A percentile compares a stretch with the other conserved stretches of the same genome.
phyloP scores from a whole-genome alignment of 805 yeast genomes.

The Scheffersomyces stipitis region DNA sequence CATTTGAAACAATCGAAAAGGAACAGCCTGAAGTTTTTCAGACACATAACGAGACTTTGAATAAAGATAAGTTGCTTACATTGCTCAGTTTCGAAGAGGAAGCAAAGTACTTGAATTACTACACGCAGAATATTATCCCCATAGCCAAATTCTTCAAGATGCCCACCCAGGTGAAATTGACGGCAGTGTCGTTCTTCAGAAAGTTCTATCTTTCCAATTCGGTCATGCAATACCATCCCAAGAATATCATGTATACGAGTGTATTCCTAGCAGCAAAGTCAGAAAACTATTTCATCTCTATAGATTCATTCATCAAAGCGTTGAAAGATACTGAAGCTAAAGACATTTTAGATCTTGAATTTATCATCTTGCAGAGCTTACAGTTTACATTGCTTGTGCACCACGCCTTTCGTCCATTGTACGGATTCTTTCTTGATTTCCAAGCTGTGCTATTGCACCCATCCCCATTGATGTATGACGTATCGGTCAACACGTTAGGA shows the following conservation, averaged over 20 bases:
- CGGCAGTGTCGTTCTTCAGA: conserved; percentile 80
- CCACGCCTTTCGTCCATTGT: conserved; percentile 86
- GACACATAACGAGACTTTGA: conserved; percentile 26
- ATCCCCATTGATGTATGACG: conserved; percentile 44
- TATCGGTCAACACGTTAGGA: conserved; percentile 55
- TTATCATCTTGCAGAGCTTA: conserved; percentile 67
- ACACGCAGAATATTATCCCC: conserved; percentile 68
- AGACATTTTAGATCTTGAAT: conserved; percentile 77
- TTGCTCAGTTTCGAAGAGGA: conserved; percentile 71
- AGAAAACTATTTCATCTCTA: conserved; percentile 86
- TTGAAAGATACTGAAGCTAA: conserved; percentile 66
- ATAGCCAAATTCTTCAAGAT: conserved; percentile 72
- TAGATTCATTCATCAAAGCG: conserved; percentile 72
- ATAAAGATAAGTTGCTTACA: conserved; percentile 33
- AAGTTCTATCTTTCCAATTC: conserved; percentile 78
- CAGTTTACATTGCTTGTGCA: conserved; percentile 81
- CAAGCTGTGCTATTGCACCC: conserved; percentile 56
- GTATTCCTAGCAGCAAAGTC: conserved; percentile 89
- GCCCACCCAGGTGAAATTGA: conserved; percentile 86
- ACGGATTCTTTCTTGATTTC: conserved; percentile 91
- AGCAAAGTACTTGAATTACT: conserved; percentile 60
- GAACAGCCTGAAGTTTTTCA: conserved; percentile 31
- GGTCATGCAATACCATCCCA: conserved; percentile 87
- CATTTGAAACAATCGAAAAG: conserved; percentile 13
- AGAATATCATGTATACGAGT: conserved; percentile 66